Evolutionary conservation across 2,329 filamentous ascomycete genomes (phyloP), one percentile per base, ranked within the genome.

Genomic region (Hirsutella thompsonii): DNA sequence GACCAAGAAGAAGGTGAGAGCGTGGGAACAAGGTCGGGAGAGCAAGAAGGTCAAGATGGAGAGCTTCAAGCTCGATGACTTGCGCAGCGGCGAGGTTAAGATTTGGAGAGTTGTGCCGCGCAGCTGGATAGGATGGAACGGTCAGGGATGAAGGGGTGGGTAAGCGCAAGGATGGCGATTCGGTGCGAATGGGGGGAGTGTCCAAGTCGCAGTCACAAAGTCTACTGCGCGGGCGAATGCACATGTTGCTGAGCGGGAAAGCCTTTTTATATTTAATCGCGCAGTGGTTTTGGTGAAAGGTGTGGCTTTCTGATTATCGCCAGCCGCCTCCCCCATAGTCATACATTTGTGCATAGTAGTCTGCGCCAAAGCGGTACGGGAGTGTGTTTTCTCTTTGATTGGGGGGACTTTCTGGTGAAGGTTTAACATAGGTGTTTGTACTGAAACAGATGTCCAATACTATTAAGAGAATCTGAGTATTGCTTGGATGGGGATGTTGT

Each of bases 41-140:
- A 89, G 79, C 59, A 90, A 83, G 61, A 96, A 95, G 69, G 81
- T 93, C 41, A 92, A 93, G 67, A 68, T 86, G 46, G 90, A 96
- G 69, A 94, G 88, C 63, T 96, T 90, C 66, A 85, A 89, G 66
- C 72, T 98, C 46, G 88, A 89, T 36, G 92, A 98, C 64, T 57
- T 98, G 58, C 75, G 86, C 56, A 90, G 83, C 60, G 92, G 92
- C 16, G 92, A 98, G 66, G 89, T 95, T 52, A 90, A 92, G 68
- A 87, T 98, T 46, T 98, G 92, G 92, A 77, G 92, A 43, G 83
- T 95, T 36, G 94, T 96, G 77, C 84, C 86, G 32, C 75, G 86
- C 53, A 81, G 75, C 56, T 98, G 89, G 88, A 80, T 96, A 40
- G 88, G 89, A 20, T 96, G 90, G 92, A 81, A 80, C 54, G 68